These are phyloP conservation scores for Ziziphus jujuba DNA, from an alignment of 306 rosid genomes.

Conservation along the genomic window DNA sequence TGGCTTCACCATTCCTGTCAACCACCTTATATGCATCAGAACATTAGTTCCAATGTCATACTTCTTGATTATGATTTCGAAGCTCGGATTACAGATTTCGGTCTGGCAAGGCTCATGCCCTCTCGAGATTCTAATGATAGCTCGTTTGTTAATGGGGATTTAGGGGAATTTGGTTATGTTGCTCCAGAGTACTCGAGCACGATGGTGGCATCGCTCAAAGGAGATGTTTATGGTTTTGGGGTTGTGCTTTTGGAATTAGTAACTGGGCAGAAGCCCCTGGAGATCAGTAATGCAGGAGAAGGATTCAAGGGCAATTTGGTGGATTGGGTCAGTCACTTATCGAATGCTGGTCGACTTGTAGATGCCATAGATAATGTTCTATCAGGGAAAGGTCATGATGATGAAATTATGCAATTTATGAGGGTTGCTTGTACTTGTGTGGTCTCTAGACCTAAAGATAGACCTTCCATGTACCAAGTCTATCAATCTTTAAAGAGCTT, in stretches of 20 bases:
- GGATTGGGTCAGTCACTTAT: constrained; percentile 43
- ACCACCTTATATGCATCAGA: constrained; percentile 51
- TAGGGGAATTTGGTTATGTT: constrained; percentile 56
- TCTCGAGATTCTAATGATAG: constrained; percentile 46
- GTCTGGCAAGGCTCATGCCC: constrained; percentile 49
- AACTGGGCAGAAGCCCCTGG: constrained; percentile 53
- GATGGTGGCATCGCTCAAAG: constrained; percentile 50
- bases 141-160: constrained; percentile 51
- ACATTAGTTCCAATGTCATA: constrained; percentile 50
- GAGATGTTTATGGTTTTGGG: constrained; percentile 59
- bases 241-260: constrained; percentile 58
- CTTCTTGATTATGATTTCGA: constrained; percentile 64
- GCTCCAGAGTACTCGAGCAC: constrained; percentile 64
- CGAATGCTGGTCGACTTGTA: constrained; percentile 33
- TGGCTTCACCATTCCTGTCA: constrained; percentile 66
- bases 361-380: constrained; percentile 48
- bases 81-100: constrained; percentile 51
- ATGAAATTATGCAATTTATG: constrained; percentile 51
- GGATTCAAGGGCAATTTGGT: constrained; percentile 53
- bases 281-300: constrained; percentile 37
- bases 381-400: constrained; percentile 49
- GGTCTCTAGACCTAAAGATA: constrained; percentile 54
- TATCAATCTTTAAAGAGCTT: constrained; percentile 46
- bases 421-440: constrained; percentile 46
- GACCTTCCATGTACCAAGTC: constrained; percentile 59